phyloP scores from a whole-genome alignment of 2,329 filamentous ascomycete genomes.

The Aspergillus glaucus region DNA sequence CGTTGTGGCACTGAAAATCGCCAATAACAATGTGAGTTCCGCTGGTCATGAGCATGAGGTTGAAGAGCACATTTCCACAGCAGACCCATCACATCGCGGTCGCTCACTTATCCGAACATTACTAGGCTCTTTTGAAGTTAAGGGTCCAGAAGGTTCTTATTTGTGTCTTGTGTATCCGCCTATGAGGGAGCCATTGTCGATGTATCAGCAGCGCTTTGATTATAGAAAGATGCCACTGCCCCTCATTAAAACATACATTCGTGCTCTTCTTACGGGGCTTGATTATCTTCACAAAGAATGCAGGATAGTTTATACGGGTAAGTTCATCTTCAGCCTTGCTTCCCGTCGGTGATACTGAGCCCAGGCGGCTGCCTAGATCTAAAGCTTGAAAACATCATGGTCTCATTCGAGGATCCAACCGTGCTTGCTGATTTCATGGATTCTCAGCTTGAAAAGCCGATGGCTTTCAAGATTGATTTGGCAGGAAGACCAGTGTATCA shows the following conservation, averaged over 20 bases:
- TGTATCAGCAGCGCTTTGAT: slow-evolving; percentile 28
- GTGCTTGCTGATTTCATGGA: slow-evolving; percentile 28
- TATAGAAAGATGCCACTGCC: slow-evolving; percentile 25
- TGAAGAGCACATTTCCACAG: slow-evolving; percentile 26
- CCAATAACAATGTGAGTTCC: slow-evolving; percentile 18
- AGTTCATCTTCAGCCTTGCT: slow-evolving; percentile 8
- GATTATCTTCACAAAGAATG: slow-evolving; percentile 41
- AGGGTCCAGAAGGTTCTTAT: slow-evolving; percentile 24
- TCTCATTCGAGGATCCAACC: slow-evolving; percentile 26
- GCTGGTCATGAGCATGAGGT: slow-evolving; percentile 26
- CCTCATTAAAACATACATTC: slow-evolving; percentile 31
- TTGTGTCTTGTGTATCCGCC: slow-evolving; percentile 35
- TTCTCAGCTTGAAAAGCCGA: slow-evolving; percentile 24
- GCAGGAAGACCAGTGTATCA: slow-evolving; percentile 29
- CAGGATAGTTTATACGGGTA: slow-evolving; percentile 38
- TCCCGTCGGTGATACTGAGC: slow-evolving; percentile 10
- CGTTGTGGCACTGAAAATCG: slow-evolving; percentile 24
- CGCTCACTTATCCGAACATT: slow-evolving; percentile 28
- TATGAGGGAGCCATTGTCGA: slow-evolving; percentile 34
- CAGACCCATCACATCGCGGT: slow-evolving; percentile 28
- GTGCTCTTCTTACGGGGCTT: slow-evolving; percentile 34
- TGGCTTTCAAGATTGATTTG: slow-evolving; percentile 29
- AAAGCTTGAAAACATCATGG: slow-evolving; percentile 41
- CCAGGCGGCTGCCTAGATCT: slow-evolving; percentile 27
- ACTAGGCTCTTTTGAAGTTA: slow-evolving; percentile 30